Evolutionary conservation across 2,329 filamentous ascomycete genomes (phyloP).

Genomic region (Phaeosphaeriaceae sp.): DNA sequence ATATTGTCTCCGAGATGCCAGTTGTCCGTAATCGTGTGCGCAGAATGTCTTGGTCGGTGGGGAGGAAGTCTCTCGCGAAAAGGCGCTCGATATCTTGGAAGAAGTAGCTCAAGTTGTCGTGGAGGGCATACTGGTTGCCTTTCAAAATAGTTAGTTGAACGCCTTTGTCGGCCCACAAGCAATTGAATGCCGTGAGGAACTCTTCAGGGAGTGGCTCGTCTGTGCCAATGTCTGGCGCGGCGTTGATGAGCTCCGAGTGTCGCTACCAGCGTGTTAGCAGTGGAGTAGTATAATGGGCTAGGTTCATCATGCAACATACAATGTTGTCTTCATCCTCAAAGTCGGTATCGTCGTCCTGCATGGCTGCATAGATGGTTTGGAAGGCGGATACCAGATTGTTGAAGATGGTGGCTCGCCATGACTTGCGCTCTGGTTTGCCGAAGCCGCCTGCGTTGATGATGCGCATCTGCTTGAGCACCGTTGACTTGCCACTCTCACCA

Average conservation of each 20-base stretch:
- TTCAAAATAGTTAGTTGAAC: conserved; percentile 88
- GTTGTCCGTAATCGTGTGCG: conserved; percentile 90
- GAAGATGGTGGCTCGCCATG: conserved; percentile 95
- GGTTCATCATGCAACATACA: conserved; percentile 57
- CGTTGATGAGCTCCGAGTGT: conserved; percentile 76
- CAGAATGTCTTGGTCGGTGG: conserved; percentile 92
- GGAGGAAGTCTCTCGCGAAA: conserved; percentile 75
- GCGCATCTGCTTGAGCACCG: conserved; percentile 98
- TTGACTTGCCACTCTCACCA: conserved; percentile 95
- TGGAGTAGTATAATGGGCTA: neutral
- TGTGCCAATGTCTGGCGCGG: conserved; percentile 80
- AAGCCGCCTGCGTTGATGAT: conserved; percentile 95
- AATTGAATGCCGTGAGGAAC: conserved; percentile 81
- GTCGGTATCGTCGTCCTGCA: conserved; percentile 80
- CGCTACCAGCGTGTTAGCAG: conserved; percentile 59
- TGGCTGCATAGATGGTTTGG: conserved; percentile 87
- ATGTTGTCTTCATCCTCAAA: conserved; percentile 82
- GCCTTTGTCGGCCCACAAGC: conserved; percentile 81
- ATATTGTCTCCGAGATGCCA: conserved; percentile 93
- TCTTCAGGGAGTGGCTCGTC: conserved; percentile 81
- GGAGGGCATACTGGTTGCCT: conserved; percentile 94
- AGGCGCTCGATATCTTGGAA: conserved; percentile 71
- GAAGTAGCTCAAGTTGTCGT: conserved; percentile 95
- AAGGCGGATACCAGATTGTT: conserved; percentile 93
- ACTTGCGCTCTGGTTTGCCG: conserved; percentile 84